These are phyloP conservation scores for Colletotrichum navitas DNA, from an alignment of 2,329 filamentous ascomycete genomes.

Conservation along the genomic window DNA sequence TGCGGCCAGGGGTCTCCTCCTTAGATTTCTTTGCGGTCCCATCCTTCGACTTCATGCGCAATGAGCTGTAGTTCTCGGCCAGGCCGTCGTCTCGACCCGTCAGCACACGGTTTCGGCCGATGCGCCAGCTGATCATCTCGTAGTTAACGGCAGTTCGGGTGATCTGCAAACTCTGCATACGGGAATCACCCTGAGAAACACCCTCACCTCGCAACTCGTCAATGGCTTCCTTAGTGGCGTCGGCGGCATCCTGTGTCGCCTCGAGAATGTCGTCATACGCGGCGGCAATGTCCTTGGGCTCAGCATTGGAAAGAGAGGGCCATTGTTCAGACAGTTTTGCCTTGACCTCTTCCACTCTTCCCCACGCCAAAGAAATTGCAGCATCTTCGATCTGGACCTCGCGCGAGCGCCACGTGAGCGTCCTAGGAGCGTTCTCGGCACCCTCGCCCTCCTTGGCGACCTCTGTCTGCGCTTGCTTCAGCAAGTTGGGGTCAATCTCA, in stretches of 20 bases:
- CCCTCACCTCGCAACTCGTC: constrained; percentile 90
- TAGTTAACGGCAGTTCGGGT: constrained; percentile 95
- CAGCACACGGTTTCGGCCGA: constrained; percentile 90
- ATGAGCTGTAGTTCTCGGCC: constrained; percentile 61
- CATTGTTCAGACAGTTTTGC: constrained; percentile 63
- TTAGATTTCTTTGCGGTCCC: constrained; percentile 54
- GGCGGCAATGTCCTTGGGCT: constrained; percentile 78
- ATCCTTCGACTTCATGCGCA: constrained; percentile 63
- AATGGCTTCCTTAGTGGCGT: constrained; percentile 92
- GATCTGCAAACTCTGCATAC: constrained; percentile 93
- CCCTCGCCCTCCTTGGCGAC: constrained; percentile 63
- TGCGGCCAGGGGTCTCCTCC: constrained; percentile 78
- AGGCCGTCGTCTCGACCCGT: constrained; percentile 87
- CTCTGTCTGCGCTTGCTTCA: constrained; percentile 68
- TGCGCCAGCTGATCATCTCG: constrained; percentile 92
- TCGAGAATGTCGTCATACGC: constrained; percentile 93
- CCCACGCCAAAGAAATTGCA: constrained; percentile 87
- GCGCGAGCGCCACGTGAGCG: constrained; percentile 86
- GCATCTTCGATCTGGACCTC: constrained; percentile 93
- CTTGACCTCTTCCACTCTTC: constrained; percentile 71
- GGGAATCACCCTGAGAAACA: constrained; percentile 82
- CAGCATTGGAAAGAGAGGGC: constrained; percentile 56
- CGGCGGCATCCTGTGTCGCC: constrained; percentile 91
- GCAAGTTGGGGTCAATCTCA: constrained; percentile 74
- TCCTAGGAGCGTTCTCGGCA: constrained; percentile 73